Evolutionary conservation across 306 rosid species (phyloP).

Genomic region (Sophora flavescens): DNA sequence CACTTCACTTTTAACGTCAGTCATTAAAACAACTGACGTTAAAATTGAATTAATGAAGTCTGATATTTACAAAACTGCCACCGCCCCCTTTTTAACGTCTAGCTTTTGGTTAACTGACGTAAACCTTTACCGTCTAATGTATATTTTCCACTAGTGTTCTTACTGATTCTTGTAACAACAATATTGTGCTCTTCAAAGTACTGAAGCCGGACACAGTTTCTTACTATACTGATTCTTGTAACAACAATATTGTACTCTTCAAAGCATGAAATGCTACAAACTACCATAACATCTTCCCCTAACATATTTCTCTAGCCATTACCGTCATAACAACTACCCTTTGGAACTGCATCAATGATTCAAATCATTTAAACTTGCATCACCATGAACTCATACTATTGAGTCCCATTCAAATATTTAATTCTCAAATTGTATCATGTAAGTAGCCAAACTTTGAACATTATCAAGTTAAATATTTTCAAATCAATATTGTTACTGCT

Average conservation of each 20-base stretch:
- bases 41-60: no score
- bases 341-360: slow-evolving; percentile 22
- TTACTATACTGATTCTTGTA: slow-evolving; percentile 6
- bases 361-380: slow-evolving; percentile 25
- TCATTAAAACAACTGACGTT: no score
- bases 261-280: slow-evolving; percentile 16
- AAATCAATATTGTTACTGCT: slow-evolving; percentile 1
- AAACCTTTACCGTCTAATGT: no score
- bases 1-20: no score
- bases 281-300: slow-evolving; percentile 25
- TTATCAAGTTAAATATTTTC: not conserved
- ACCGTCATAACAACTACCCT: slow-evolving; percentile 12
- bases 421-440: no score
- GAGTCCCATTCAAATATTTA: slow-evolving; percentile 17
- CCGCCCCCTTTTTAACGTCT: no score
- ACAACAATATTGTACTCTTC: not conserved
- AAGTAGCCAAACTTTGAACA: slow-evolving; percentile 10
- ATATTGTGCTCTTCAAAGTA: no score
- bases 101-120: no score
- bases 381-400: slow-evolving; percentile 15
- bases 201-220: not conserved
- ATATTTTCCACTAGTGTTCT: no score
- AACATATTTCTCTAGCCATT: not conserved
- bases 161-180: no score
- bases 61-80: no score